Percentiles rank a stretch among this genome's conserved stretches.
Conservation (phyloP, 139 green algal species). For the Micromonas pusilla region DNA sequence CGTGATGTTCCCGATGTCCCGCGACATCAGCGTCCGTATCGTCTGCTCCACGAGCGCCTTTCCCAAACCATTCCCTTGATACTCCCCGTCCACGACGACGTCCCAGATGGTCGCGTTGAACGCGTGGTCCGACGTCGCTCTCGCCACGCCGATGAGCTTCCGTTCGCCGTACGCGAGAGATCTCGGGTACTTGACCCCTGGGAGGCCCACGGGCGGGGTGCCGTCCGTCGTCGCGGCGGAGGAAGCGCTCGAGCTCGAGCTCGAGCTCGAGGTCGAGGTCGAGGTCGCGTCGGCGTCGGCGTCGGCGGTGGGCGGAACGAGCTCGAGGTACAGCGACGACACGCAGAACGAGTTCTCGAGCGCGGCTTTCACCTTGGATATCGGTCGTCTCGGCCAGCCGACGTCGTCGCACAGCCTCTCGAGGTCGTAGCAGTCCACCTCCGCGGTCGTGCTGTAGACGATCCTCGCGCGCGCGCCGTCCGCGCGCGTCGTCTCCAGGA, state of each 20-base stretch:
- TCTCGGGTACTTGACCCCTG: too few relatives aligned
- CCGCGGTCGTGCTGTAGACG: slow-evolving; percentile 63
- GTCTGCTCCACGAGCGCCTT: slow-evolving; percentile 90
- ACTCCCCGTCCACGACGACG: slow-evolving; percentile 88
- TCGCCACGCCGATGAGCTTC: slow-evolving; percentile 69
- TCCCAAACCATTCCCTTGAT: slow-evolving; percentile 74
- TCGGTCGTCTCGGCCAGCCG: slow-evolving; percentile 73
- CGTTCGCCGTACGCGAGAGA: not conserved
- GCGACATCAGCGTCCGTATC: slow-evolving; percentile 64
- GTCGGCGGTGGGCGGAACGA: too few relatives aligned
- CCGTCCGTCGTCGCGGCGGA: too few relatives aligned
- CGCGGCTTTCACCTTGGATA: slow-evolving; percentile 73
- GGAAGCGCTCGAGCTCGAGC: too few relatives aligned
- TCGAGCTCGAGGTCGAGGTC: not conserved
- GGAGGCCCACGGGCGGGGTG: too few relatives aligned
- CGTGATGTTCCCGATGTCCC: slow-evolving; percentile 94
- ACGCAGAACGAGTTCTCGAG: slow-evolving; percentile 87
- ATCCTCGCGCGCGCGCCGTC: slow-evolving; percentile 43
- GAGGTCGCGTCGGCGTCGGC: not conserved
- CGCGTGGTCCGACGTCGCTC: slow-evolving; percentile 82
- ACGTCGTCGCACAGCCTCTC: slow-evolving; percentile 81
- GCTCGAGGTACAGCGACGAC: slow-evolving; percentile 57
- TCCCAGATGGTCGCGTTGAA: slow-evolving; percentile 99
- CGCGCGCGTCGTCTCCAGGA: not conserved
- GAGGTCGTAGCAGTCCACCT: slow-evolving; percentile 65